Evolutionary conservation across 495 filamentous ascomycete genomes (phyloP).

Genomic region (Penicillium coprophilum): DNA sequence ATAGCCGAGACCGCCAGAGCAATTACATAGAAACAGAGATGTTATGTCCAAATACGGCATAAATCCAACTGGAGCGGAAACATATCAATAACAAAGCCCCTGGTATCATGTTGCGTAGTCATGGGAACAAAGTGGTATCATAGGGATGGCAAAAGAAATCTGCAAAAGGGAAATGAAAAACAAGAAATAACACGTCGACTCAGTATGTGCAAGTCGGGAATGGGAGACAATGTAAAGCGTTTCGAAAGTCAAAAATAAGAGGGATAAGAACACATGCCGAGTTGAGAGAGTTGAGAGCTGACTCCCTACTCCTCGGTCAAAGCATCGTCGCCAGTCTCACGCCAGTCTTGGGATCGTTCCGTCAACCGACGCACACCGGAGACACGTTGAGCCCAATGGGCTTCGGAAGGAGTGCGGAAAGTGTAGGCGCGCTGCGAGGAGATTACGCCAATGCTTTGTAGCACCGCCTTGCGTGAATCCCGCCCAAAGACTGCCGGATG

Average conservation of each 20-base stretch:
- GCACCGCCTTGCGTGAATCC: constrained; percentile 92
- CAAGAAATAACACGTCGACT: not conserved
- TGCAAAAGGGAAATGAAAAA: constrained; percentile 10
- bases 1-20: constrained; percentile 22
- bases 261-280: not conserved
- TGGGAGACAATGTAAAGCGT: not conserved
- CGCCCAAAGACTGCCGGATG: constrained; percentile 93
- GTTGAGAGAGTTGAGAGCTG: not conserved
- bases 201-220: not conserved
- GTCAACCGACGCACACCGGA: constrained; percentile 73
- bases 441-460: constrained; percentile 96
- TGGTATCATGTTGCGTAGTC: constrained; percentile 46
- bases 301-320: constrained; percentile 70
- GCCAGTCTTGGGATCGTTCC: constrained; percentile 79
- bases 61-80: constrained; percentile 21
- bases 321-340: constrained; percentile 78
- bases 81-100: constrained; percentile 35
- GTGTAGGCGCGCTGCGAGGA: constrained; percentile 92
- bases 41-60: constrained; percentile 21
- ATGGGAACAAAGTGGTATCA: constrained; percentile 52
- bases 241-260: constrained; percentile 10
- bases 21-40: constrained; percentile 24
- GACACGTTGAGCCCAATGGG: constrained; percentile 80
- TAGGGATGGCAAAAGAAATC: constrained; percentile 17
- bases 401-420: constrained; percentile 83